Evolutionary conservation across 345 rosid species (phyloP), one percentile per base, ranked within the genome.

Genomic region (Tarenaya hassleriana): DNA sequence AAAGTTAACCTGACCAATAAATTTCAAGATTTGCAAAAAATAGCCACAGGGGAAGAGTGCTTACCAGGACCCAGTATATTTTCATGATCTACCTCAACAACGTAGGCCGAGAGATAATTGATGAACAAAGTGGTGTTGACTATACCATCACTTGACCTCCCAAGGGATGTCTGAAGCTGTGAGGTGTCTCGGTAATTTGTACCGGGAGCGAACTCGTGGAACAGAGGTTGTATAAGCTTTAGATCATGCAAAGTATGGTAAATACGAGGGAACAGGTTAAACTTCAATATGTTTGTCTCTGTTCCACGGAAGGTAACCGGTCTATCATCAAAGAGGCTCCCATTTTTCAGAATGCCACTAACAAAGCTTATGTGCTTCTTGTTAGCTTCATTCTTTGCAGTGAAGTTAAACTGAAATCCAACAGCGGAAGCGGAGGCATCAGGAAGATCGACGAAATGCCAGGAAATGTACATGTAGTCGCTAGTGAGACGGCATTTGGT

Each of bases 361-460:
- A 92, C 95, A 41, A 75, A 83, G 72, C 86, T 92, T 50, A 73
- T 40, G 64, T 84, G 94, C 52, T 68, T 80, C 66, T 65, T 60
- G 56, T 68, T 66, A 37, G 51, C 69, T 48, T 66, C 76, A 47
- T 68, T 66, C 64, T 67, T 84, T 9, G 76, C 70, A 44, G 94
- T 75, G 24, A 81, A 65, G 68, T 88, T 88, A 77, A 88, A 92
- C 71, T 47, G 86, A 68, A 82, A 88, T 12, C 95, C 98, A 68
- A 81, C 94, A 33, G 98, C 95, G 44, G 77, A 55, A 1, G 96
- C 98, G 55, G 98, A 96, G 24, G 62, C 62, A 60, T 52, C 80
- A 4, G 96, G 94, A 40, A 83, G 75, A 70, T 92, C 98, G 44
- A 92, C 79, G 64, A 81, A 92, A 45, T 72, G 79, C 96, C 98